Conservation (phyloP, 768 basidiomycete genomes). For the Tricholoma flavovirens region DNA sequence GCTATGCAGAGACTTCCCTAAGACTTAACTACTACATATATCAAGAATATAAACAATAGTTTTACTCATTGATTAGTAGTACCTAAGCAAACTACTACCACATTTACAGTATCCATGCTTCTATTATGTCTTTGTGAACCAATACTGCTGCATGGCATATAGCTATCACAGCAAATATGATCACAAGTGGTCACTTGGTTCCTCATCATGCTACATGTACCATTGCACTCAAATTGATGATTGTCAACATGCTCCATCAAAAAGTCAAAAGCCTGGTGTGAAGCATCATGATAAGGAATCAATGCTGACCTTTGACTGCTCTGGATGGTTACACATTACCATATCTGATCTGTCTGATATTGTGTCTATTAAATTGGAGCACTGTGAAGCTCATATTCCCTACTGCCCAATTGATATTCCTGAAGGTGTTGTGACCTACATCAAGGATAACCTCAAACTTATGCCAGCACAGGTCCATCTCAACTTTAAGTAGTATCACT, state of each 20-base stretch:
- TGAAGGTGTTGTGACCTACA: neutral
- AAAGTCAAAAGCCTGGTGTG: constrained; percentile 8
- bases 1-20: too few relatives aligned
- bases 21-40: too few relatives aligned
- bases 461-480: neutral
- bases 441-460: neutral
- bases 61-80: too few relatives aligned
- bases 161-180: constrained; percentile 3
- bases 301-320: constrained; percentile 21
- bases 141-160: too few relatives aligned
- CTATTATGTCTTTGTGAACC: too few relatives aligned
- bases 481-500: neutral
- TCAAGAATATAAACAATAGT: too few relatives aligned
- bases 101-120: too few relatives aligned
- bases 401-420: neutral
- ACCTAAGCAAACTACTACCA: too few relatives aligned
- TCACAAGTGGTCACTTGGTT: neutral
- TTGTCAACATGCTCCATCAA: constrained; percentile 16
- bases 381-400: neutral
- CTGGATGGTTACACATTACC: constrained; percentile 21
- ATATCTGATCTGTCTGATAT: constrained; percentile 4
- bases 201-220: constrained; percentile 8
- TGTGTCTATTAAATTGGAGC: neutral
- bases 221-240: constrained; percentile 11
- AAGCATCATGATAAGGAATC: constrained; percentile 19